Evolutionary conservation across 257 asterid species (phyloP), one percentile per base, ranked within the genome.

Genomic region (Ligustrum vulgare): DNA sequence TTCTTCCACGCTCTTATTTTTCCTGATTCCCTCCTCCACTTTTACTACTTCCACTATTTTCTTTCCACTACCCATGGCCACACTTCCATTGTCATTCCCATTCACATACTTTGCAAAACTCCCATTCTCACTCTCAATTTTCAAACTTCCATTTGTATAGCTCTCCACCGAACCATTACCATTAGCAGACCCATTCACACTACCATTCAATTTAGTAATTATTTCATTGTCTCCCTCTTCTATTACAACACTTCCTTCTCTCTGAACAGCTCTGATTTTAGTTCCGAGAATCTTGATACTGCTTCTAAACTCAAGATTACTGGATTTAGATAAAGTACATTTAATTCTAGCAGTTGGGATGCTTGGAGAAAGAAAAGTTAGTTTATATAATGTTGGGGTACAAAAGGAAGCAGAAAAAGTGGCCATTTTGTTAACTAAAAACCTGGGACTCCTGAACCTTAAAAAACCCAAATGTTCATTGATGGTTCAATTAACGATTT

Each of bases 1-100:
- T 75, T 93, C 94, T 79, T 91, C 98, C 15, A 93, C 71, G 77
- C 80, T 93, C 80, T 85, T 85, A 89, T 80, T 86, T 36, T 60
- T 71, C 74, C 62, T 72, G 76, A 71, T 71, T 81, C 75, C 87
- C 74, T 76, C 78, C 72, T 83, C 86, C 60, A 63, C 68, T 76
- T 86, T 74, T 80, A 81, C 82, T 71, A 81, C 76, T 64, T 68
- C 81, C 69, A 76, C 79, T 23, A 66, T 65, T 39, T 81, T 81
- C 58, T 72, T 74, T 68, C 31, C 82, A 65, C 78, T 82, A 56
- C 43, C 63, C 68, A 67, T 75, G 69, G 10, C 72, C 74, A 47
- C 77, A 58, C 75, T 80, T 36, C 84, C 89, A 78, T 79, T 87
- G 49, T 82, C 91, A 84, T 82, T 85, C 72, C 89, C 93, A 81